Evolutionary conservation across 768 basidiomycete species (phyloP).

Genomic region (Mycena kentingensis): DNA sequence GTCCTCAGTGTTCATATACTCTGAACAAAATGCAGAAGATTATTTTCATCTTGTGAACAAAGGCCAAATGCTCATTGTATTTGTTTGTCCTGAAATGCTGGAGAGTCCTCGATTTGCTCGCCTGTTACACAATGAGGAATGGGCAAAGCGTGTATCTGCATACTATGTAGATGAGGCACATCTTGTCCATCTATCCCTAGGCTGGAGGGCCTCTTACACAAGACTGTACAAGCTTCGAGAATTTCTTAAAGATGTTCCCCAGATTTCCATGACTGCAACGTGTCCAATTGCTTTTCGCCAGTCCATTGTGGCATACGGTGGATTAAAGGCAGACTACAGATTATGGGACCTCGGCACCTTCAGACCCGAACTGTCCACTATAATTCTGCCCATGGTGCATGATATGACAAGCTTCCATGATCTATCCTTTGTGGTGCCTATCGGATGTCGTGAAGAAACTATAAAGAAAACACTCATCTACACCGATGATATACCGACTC

Average conservation of each 20-base stretch:
- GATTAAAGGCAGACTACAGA: constrained; percentile 13
- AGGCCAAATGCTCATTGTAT: constrained; percentile 20
- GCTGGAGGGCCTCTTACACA: constrained; percentile 20
- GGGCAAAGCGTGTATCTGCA: constrained; percentile 21
- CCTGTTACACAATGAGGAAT: constrained; percentile 20
- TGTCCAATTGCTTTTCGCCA: constrained; percentile 17
- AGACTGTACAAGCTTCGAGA: constrained; percentile 14
- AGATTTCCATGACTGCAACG: constrained; percentile 21
- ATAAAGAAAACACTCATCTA: constrained; percentile 20
- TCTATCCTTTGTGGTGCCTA: constrained; percentile 23
- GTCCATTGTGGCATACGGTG: constrained; percentile 17
- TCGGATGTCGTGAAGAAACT: background rate
- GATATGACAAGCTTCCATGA: constrained; percentile 21
- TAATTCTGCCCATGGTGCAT: constrained; percentile 18
- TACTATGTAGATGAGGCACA: constrained; percentile 29
- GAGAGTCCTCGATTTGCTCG: constrained; percentile 26
- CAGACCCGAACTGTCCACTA: constrained; percentile 26
- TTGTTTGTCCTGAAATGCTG: constrained; percentile 30
- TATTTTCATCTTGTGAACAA: constrained; percentile 14
- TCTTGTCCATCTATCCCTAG: constrained; percentile 16
- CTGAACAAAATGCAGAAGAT: constrained; percentile 5
- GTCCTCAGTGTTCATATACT: constrained; percentile 15
- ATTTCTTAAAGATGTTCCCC: constrained; percentile 13
- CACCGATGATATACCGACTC: constrained; percentile 20
- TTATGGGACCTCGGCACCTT: constrained; percentile 26